Conservation (phyloP, 2,329 filamentous ascomycete genomes). For the Epichloe uncinata region DNA sequence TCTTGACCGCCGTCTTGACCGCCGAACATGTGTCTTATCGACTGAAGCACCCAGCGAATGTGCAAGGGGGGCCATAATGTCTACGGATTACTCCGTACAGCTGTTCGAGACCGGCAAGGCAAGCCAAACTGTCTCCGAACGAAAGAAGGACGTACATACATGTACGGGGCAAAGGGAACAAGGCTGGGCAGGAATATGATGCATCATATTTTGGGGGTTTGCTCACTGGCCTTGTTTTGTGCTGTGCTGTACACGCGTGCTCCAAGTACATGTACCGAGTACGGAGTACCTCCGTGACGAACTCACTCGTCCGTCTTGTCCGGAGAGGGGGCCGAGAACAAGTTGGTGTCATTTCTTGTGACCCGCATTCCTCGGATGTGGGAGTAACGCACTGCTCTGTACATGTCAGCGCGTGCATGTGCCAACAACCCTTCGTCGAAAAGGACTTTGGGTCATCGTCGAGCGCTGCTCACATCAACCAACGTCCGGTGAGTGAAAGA, state of each 20-base stretch:
- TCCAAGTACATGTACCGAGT: no score
- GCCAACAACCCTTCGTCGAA: no score
- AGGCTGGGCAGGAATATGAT: not conserved
- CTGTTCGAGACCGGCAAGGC: not conserved
- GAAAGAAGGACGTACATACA: not conserved
- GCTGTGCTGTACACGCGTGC: not conserved
- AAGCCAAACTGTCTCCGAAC: not conserved
- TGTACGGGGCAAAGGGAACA: not conserved
- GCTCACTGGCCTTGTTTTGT: not conserved
- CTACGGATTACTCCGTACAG: no score
- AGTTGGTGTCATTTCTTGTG: no score
- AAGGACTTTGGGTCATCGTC: not conserved
- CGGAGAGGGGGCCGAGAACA: no score
- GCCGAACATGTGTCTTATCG: not conserved
- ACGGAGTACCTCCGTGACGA: no score
- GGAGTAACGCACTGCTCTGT: not conserved
- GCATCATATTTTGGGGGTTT: conserved; percentile 1
- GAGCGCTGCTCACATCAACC: not conserved
- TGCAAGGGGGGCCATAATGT: not conserved
- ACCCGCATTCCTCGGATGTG: no score
- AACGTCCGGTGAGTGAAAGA: not conserved
- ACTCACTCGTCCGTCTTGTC: no score
- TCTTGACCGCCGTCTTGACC: not conserved
- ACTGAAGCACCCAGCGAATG: not conserved
- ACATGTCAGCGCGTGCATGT: not conserved